Base-by-base conservation (phyloP, 2,329 filamentous ascomycete genomes). In the Penicillium hordei region DNA sequence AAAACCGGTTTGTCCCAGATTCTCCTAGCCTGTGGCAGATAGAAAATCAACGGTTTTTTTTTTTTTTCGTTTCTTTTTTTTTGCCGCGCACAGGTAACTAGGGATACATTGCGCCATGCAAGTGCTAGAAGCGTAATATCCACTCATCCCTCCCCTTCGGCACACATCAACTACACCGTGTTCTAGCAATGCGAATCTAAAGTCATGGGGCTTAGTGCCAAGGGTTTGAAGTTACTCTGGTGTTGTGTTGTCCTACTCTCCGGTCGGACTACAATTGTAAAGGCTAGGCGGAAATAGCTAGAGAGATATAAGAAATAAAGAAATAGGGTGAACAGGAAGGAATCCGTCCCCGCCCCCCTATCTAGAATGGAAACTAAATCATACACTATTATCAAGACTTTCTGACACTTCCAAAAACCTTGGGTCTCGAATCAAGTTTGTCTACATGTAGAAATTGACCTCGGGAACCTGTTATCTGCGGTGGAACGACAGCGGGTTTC, bases 101-200 rank as follows among this genome's bases (percentile, higher is more conserved):
- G 55, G 55, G 55, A 57, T 57, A 46, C 36, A 52, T 46, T 46
- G n/a, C 42, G 23, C 51, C 44, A 56, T 57, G 49, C 55, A 57
- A 57, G 55, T 48, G 55, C 49, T 53, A 36, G 49, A 57, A 53
- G 55, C 19, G 39, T 53, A 53, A 46, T 40, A 38, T 36, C 55
- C 49, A 57, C 54, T n/a, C 39, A 19, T n/a, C 29, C 31, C 31
- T 25, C 29, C 7, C 31, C 23, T 51, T 44, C 17, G n/a, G n/a
- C 7, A 21, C 40, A 25, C 17, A 23, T 27, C 23, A 3, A 31
- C 46, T 49, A 50, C 39, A 45, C 39, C 17, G 50, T 48, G 23
- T 40, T 52, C 9, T n/a, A 50, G 38, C 21, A 44, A 31, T 31
- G 10, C 12, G 10, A 31, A 31, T 31, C 12, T 27, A 12, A 36